Evolutionary conservation across 1,284 basidiomycete species (phyloP).

Genomic region (Coniophora puteana): DNA sequence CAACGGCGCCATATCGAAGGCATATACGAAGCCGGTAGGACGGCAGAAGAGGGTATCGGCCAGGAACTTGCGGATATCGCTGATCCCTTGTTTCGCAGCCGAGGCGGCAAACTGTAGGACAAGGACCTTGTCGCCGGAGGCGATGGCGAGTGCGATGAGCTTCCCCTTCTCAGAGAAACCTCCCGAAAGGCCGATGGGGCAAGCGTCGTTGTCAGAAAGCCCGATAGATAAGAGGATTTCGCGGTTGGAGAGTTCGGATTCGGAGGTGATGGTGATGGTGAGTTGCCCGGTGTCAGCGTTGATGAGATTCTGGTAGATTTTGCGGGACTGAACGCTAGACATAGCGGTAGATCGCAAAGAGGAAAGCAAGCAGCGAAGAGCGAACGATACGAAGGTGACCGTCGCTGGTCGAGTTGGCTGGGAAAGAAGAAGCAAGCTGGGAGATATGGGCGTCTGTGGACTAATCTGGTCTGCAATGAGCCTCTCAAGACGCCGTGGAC

Average conservation of each 20-base stretch:
- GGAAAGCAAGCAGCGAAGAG: slow-evolving; percentile 1
- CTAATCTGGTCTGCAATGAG: no score
- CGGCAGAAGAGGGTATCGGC: slow-evolving; percentile 32
- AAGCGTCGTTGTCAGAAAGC: slow-evolving; percentile 28
- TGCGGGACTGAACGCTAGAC: slow-evolving; percentile 6
- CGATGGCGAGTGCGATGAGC: slow-evolving; percentile 23
- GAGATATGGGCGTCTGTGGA: no score
- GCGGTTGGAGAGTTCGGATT: slow-evolving; percentile 23
- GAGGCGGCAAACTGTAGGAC: slow-evolving; percentile 21
- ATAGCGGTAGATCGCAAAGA: slow-evolving; percentile 1
- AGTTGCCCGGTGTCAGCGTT: slow-evolving; percentile 20
- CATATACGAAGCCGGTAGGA: slow-evolving; percentile 31
- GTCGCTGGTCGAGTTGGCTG: no score
- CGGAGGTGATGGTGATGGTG: slow-evolving; percentile 11
- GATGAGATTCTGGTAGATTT: slow-evolving; percentile 25
- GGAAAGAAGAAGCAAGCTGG: no score
- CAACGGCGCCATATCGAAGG: slow-evolving; percentile 39
- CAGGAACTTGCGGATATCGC: slow-evolving; percentile 21
- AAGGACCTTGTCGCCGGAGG: slow-evolving; percentile 24
- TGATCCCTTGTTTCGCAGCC: slow-evolving; percentile 1
- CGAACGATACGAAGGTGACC: neutral
- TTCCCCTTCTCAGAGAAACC: slow-evolving; percentile 15
- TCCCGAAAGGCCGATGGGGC: slow-evolving; percentile 26
- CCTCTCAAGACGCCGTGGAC: no score
- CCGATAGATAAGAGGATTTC: slow-evolving; percentile 15